These are phyloP conservation scores for Trichoderma erinaceum DNA, from an alignment of 495 filamentous ascomycete genomes.

Conservation along the genomic window DNA sequence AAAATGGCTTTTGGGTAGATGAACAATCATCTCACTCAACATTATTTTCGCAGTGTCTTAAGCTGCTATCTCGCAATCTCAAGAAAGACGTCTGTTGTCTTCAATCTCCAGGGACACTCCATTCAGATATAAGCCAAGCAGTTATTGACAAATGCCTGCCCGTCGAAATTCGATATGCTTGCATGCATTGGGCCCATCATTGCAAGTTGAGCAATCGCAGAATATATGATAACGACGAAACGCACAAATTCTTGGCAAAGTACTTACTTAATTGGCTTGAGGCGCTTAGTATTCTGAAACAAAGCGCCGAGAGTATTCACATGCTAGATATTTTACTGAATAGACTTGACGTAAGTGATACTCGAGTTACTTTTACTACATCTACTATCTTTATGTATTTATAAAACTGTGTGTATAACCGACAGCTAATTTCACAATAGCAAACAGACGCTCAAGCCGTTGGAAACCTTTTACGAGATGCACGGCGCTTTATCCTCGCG, in stretches of 20 bases:
- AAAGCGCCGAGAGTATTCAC: background rate
- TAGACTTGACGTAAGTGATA: background rate
- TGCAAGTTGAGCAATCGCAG: slow-evolving; percentile 19
- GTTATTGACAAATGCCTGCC: slow-evolving; percentile 20
- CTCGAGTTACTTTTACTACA: too few relatives aligned
- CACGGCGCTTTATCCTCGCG: background rate
- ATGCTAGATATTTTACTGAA: background rate
- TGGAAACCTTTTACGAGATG: background rate
- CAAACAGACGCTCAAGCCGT: background rate
- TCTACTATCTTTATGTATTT: background rate
- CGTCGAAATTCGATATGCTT: slow-evolving; percentile 26
- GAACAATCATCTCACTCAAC: slow-evolving; percentile 17
- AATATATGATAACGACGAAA: slow-evolving; percentile 19
- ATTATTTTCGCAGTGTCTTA: slow-evolving; percentile 25
- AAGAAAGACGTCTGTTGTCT: slow-evolving; percentile 23
- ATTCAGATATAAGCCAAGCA: background rate
- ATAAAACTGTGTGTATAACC: background rate
- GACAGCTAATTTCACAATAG: background rate
- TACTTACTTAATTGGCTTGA: slow-evolving; percentile 35
- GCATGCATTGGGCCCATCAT: slow-evolving; percentile 39
- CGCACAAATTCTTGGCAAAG: slow-evolving; percentile 26
- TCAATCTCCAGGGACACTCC: background rate
- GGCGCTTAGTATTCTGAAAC: slow-evolving; percentile 24
- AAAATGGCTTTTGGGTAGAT: slow-evolving; percentile 27
- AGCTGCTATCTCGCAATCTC: slow-evolving; percentile 22